These are phyloP conservation scores for Digitaria exilis DNA, from an alignment of 202 grass and related monocot genomes.

Conservation along the genomic window DNA sequence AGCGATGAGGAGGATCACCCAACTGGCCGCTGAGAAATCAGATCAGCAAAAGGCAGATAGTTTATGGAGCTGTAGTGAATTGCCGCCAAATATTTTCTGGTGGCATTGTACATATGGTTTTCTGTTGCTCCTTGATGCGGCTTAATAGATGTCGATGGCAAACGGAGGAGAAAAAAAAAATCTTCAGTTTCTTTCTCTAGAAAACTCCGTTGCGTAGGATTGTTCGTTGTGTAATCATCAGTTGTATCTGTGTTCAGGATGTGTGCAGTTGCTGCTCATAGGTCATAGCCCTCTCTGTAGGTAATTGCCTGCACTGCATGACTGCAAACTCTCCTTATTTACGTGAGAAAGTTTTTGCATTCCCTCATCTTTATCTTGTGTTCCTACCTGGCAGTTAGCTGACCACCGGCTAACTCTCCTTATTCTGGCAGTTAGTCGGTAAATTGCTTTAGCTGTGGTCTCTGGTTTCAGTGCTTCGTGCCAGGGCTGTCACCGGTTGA, in stretches of 20 bases:
- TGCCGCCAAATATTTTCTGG: neutral
- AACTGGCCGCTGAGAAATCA: constrained; percentile 12
- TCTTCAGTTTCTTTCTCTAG: neutral
- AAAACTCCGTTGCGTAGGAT: neutral
- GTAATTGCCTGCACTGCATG: neutral
- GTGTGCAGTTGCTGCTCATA: neutral
- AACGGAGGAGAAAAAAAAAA: neutral
- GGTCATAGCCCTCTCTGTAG: no score
- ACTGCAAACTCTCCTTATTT: neutral
- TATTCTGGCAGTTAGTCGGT: no score
- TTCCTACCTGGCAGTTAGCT: neutral
- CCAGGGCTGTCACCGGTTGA: neutral
- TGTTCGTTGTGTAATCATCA: neutral
- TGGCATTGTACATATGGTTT: constrained; percentile 35
- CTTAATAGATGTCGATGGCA: constrained; percentile 22
- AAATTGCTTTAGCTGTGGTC: neutral
- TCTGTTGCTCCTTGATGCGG: neutral
- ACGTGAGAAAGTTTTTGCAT: neutral
- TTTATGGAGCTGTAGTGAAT: neutral
- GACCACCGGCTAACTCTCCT: no score
- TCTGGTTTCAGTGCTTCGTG: neutral
- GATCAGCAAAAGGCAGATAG: constrained; percentile 5
- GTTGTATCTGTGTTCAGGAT: constrained; percentile 9
- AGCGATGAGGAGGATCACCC: constrained; percentile 41
- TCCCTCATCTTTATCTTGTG: neutral